These are phyloP conservation scores for Tricholoma bakamatsutake DNA, from an alignment of 768 basidiomycete species.

Conservation along the genomic window DNA sequence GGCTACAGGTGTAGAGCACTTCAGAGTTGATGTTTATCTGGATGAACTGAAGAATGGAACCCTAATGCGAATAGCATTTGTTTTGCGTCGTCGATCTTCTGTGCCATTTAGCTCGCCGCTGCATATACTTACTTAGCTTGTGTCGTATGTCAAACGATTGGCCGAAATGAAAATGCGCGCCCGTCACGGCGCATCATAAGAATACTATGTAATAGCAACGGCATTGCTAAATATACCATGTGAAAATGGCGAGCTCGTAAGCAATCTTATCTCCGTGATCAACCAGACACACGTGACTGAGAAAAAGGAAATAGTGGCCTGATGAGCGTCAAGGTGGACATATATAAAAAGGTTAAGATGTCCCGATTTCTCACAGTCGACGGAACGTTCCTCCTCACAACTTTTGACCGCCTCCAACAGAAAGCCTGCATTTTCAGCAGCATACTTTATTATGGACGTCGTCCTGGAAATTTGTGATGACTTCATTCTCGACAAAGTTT, in stretches of 20 bases:
- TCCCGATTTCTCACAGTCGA: background rate
- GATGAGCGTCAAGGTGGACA: conserved; percentile 21
- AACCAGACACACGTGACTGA: conserved; percentile 19
- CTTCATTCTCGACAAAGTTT: conserved; percentile 71
- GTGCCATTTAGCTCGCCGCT: too few relatives aligned
- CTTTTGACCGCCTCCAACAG: conserved; percentile 8
- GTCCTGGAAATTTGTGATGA: conserved; percentile 70
- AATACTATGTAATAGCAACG: too few relatives aligned
- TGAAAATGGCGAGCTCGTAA: background rate
- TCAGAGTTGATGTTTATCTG: too few relatives aligned
- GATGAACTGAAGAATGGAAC: too few relatives aligned
- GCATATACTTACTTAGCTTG: too few relatives aligned
- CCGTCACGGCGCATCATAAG: too few relatives aligned
- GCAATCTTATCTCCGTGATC: background rate
- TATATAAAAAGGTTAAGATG: conserved; percentile 15
- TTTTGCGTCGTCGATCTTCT: too few relatives aligned
- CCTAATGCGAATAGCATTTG: too few relatives aligned
- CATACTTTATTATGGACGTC: conserved; percentile 64
- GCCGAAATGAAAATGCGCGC: too few relatives aligned
- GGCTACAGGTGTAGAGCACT: too few relatives aligned
- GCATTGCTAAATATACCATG: too few relatives aligned
- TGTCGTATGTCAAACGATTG: too few relatives aligned
- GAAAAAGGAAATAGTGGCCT: conserved; percentile 33
- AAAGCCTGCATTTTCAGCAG: background rate
- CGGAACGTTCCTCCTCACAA: background rate